phyloP scores from a whole-genome alignment of 768 basidiomycete genomes.

The Leccinum uliginosum region DNA sequence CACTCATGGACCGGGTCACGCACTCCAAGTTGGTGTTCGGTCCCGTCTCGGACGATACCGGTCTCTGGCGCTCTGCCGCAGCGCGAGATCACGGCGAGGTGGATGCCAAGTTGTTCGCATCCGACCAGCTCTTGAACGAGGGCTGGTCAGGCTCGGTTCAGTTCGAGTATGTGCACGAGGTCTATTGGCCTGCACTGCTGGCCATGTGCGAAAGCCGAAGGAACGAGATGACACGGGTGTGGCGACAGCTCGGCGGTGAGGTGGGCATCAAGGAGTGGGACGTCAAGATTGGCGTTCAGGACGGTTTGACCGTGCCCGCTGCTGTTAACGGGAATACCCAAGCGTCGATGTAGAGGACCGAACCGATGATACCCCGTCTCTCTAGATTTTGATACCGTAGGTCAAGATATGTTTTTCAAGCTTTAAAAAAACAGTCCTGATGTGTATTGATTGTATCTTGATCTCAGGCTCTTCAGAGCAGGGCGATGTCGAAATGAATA shows the following conservation, averaged over 20 bases:
- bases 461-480: not conserved
- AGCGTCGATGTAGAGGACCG: conserved; percentile 4
- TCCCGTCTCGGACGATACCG: conserved; percentile 34
- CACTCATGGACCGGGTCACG: conserved; percentile 82
- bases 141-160: conserved; percentile 65
- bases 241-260: conserved; percentile 63
- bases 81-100: conserved; percentile 16
- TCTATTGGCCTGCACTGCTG: conserved; percentile 70
- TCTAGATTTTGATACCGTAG: not conserved
- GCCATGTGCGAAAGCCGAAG: conserved; percentile 49
- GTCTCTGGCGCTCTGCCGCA: conserved; percentile 26
- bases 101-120: conserved; percentile 46
- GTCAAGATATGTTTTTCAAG: too few species aligned
- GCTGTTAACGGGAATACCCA: conserved; percentile 1
- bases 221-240: conserved; percentile 50
- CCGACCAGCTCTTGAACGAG: conserved; percentile 65
- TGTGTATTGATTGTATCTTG: not conserved
- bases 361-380: not conserved
- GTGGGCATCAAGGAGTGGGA: conserved; percentile 80
- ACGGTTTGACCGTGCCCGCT: conserved; percentile 2
- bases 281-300: conserved; percentile 44
- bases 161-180: conserved; percentile 70
- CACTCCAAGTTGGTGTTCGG: conserved; percentile 74
- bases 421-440: not conserved
- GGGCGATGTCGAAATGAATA: too few species aligned